These are phyloP conservation scores for Periconia macrospinosa DNA, from an alignment of 2,329 filamentous ascomycete species.

Conservation along the genomic window DNA sequence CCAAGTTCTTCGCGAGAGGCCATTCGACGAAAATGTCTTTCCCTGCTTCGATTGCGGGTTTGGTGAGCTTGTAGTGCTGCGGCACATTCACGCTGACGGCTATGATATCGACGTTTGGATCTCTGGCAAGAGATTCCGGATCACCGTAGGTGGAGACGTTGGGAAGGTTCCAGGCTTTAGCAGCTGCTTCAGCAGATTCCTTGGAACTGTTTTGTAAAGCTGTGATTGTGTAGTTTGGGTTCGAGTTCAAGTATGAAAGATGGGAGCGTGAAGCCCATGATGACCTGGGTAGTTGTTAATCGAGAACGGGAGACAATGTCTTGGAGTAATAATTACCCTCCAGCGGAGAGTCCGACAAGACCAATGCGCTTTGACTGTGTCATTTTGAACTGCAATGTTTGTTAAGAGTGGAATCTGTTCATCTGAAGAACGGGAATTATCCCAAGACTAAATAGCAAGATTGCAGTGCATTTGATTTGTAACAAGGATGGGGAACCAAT, in stretches of 20 bases:
- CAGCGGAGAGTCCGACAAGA: conserved; percentile 37
- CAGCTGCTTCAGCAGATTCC: conserved; percentile 46
- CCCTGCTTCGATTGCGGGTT: conserved; percentile 46
- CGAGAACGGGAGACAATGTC: neutral
- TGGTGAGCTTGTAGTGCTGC: conserved; percentile 46
- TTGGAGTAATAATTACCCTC: conserved; percentile 19
- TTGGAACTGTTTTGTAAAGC: conserved; percentile 54
- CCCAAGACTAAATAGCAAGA: neutral
- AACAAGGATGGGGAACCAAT: too few species aligned
- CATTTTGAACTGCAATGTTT: neutral
- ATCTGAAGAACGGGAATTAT: too few species aligned
- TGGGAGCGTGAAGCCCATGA: conserved; percentile 46
- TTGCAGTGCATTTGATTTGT: too few species aligned
- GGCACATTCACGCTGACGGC: conserved; percentile 50
- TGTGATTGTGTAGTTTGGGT: conserved; percentile 49
- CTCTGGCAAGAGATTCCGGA: conserved; percentile 26
- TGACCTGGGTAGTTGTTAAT: conserved; percentile 12
- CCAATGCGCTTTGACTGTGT: conserved; percentile 23
- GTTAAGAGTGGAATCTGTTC: too few species aligned
- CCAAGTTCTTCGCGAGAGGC: conserved; percentile 48
- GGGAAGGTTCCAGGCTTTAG: conserved; percentile 40
- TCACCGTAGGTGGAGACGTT: conserved; percentile 48
- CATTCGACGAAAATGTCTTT: conserved; percentile 54
- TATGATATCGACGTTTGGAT: conserved; percentile 53
- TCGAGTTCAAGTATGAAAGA: conserved; percentile 38